Conservation (phyloP, 352 stramenopile species). For the Nothophytophthora sp. region DNA sequence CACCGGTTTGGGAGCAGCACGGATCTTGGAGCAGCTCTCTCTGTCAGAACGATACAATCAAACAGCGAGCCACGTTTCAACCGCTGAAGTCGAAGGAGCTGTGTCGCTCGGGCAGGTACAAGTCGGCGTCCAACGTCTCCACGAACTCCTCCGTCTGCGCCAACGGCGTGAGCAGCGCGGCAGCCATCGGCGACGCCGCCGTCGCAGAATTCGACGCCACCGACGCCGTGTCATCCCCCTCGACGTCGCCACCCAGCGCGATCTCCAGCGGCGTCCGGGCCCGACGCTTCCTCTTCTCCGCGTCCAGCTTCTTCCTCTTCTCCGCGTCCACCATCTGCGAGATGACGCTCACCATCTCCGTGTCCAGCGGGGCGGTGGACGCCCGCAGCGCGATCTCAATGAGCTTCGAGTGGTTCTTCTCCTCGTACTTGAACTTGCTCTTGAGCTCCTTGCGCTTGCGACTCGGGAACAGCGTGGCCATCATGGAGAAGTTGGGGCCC, state of each 20-base stretch:
- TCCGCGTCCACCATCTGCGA: slow-evolving; percentile 81
- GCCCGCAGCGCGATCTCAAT: slow-evolving; percentile 84
- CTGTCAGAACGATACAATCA: no score
- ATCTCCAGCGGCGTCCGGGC: slow-evolving; percentile 12
- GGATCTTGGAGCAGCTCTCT: no score
- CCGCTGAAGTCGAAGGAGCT: slow-evolving; percentile 74
- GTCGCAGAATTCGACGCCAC: slow-evolving; percentile 16
- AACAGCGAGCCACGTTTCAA: slow-evolving; percentile 9
- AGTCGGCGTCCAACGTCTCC: slow-evolving; percentile 44
- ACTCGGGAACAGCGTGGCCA: slow-evolving; percentile 84
- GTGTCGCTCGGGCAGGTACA: slow-evolving; percentile 53
- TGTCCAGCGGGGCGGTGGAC: slow-evolving; percentile 67
- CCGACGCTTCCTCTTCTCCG: slow-evolving; percentile 40
- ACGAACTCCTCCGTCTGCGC: slow-evolving; percentile 37
- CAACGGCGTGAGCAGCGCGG: slow-evolving; percentile 8
- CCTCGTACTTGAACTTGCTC: slow-evolving; percentile 88
- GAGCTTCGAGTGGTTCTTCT: slow-evolving; percentile 72
- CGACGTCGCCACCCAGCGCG: slow-evolving; percentile 3
- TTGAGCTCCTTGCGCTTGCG: slow-evolving; percentile 84
- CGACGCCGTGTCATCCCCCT: slow-evolving; percentile 21
- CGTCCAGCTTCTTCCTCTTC: slow-evolving; percentile 48
- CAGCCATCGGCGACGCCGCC: slow-evolving; percentile 28
- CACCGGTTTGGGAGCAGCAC: no score
- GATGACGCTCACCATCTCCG: slow-evolving; percentile 84
- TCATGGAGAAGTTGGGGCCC: slow-evolving; percentile 86